These are phyloP conservation scores for Cladobotryum mycophilum DNA, from an alignment of 2,329 filamentous ascomycete genomes.

Conservation along the genomic window DNA sequence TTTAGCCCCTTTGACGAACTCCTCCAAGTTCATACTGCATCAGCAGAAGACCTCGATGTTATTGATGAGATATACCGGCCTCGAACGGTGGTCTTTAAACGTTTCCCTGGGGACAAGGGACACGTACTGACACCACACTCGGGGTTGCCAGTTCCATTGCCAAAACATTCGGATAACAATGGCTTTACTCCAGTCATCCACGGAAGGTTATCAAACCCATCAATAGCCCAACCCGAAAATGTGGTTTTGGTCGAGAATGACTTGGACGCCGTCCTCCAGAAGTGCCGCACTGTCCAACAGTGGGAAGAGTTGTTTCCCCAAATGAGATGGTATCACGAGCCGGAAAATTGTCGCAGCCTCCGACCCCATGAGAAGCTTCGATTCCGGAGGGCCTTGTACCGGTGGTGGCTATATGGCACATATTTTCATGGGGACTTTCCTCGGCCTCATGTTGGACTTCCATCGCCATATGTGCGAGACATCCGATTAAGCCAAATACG, in stretches of 20 bases:
- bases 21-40: conserved; percentile 41
- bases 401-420: conserved; percentile 49
- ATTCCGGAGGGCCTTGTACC: conserved; percentile 44
- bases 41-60: conserved; percentile 28
- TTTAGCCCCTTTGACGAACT: conserved; percentile 41
- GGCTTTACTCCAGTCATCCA: conserved; percentile 20
- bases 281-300: conserved; percentile 30
- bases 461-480: conserved; percentile 34
- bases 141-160: neutral
- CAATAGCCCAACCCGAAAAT: conserved; percentile 13
- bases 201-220: conserved; percentile 14
- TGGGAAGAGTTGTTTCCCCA: conserved; percentile 38
- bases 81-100: conserved; percentile 34
- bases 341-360: conserved; percentile 40
- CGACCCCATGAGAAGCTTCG: conserved; percentile 36
- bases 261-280: conserved; percentile 26
- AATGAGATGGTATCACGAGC: conserved; percentile 41
- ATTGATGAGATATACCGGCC: conserved; percentile 31
- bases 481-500: conserved; percentile 38
- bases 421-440: conserved; percentile 44
- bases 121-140: conserved; percentile 15
- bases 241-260: conserved; percentile 28
- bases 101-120: conserved; percentile 28
- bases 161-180: neutral
- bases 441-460: conserved; percentile 30